Conservation (phyloP, 1,139 yeast species). For the Tardiomyces blankii region DNA sequence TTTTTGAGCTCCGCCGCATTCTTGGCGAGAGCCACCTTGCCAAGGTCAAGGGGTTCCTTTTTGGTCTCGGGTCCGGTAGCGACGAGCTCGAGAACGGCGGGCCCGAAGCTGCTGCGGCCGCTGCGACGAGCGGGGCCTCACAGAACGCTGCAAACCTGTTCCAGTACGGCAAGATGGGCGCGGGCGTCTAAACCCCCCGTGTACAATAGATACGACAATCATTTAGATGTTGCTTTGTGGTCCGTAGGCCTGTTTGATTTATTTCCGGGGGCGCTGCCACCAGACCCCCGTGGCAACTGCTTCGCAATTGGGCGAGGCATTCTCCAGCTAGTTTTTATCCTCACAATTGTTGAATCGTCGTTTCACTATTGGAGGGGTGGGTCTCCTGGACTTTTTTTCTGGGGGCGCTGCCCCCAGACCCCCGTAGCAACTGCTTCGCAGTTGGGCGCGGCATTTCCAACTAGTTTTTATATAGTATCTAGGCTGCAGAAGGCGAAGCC, state of each 20-base stretch:
- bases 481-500: no score
- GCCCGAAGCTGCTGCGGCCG: background rate
- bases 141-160: constrained; percentile 20
- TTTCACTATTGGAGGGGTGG: no score
- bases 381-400: no score
- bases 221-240: no score
- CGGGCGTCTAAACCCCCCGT: background rate
- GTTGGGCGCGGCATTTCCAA: no score
- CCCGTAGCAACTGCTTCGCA: no score
- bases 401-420: no score
- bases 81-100: constrained; percentile 1
- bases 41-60: constrained; percentile 22
- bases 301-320: no score
- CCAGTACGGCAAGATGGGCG: constrained; percentile 26
- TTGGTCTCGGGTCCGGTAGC: constrained; percentile 20
- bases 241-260: background rate
- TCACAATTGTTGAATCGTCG: no score
- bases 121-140: background rate
- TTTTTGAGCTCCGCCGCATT: constrained; percentile 36
- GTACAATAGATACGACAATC: background rate
- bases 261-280: background rate
- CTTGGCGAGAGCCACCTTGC: constrained; percentile 24
- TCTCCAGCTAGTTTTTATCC: no score
- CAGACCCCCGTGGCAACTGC: no score
- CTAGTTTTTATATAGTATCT: no score